These are phyloP conservation scores for Colletotrichum tanaceti DNA, from an alignment of 2,329 filamentous ascomycete genomes.

Conservation along the genomic window DNA sequence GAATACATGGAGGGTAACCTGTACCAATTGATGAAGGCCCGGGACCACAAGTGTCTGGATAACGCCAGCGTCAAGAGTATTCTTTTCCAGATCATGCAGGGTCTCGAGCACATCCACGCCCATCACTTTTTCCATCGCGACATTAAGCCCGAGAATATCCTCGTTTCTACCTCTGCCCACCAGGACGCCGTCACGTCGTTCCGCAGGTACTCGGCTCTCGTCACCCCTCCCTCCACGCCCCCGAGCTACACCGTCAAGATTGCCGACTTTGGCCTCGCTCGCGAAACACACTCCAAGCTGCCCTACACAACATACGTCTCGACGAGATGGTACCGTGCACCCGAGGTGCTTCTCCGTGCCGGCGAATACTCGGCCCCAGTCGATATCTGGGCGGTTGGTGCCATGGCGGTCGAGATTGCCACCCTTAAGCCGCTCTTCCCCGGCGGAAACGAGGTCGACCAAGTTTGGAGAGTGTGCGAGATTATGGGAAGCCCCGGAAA, in stretches of 20 bases:
- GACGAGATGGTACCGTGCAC: conserved; percentile 96
- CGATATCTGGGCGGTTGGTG: conserved; percentile 98
- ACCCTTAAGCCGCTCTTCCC: conserved; percentile 97
- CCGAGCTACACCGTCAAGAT: conserved; percentile 97
- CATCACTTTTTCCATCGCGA: conserved; percentile 99
- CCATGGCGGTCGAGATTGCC: conserved; percentile 98
- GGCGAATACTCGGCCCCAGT: conserved; percentile 98
- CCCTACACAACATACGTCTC: conserved; percentile 99
- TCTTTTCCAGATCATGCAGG: conserved; percentile 94
- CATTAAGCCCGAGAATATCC: conserved; percentile 98
- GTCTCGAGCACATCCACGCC: conserved; percentile 95
- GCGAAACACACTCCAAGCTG: conserved; percentile 95
- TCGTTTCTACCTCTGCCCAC: conserved; percentile 90
- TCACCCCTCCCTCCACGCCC: conserved; percentile 94
- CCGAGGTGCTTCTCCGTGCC: conserved; percentile 91
- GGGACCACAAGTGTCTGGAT: conserved; percentile 94
- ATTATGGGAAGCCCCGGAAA: conserved; percentile 99
- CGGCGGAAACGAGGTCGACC: conserved; percentile 97
- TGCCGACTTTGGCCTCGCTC: conserved; percentile 96
- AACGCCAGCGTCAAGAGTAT: conserved; percentile 96
- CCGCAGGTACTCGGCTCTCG: conserved; percentile 89
- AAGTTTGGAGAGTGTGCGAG: conserved; percentile 98
- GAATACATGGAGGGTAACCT: conserved; percentile 99
- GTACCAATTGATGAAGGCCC: conserved; percentile 98
- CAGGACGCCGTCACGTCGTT: conserved; percentile 84